Evolutionary conservation across 495 filamentous ascomycete species (phyloP), one percentile per base, ranked within the genome.

Genomic region (Beverwykella pulmonaria): DNA sequence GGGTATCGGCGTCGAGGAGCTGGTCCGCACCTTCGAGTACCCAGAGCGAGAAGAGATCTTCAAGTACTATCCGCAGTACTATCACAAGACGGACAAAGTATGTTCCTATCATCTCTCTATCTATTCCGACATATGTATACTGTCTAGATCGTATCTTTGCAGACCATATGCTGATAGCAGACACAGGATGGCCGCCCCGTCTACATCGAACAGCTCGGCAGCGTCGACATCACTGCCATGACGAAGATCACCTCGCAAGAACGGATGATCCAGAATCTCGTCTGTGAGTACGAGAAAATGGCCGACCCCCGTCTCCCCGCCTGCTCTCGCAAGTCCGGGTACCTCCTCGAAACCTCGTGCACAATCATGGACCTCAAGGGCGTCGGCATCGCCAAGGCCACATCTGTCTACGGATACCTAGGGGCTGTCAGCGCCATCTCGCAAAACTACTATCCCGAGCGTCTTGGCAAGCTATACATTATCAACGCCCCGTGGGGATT

Each of bases 401-500:
- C 83, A 67, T 89, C 89, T 53, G 92, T 97, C 23, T 85, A 90
- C 76, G 74, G 82, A 65, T 87, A 95, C 77, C 75, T 96, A 77
- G 76, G 87, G 71, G 78, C 89, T 71, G 81, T 87, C 67, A 83
- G 88, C 47, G 79, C 79, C 65, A 83, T 97, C 78, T 87, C 88
- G 68, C 82, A 96, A 77, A 96, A 97, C 85, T 97, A 98, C 87
- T 98, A 98, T 82, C 94, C 94, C 20, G 94, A 98, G 81, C 89
- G 91, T 58, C 81, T 97, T 23, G 88, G 88, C 53, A 90, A 90
- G 73, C 81, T 98, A 65, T 98, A 96, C 81, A 79, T 98, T 60
- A 97, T 98, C 86, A 98, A 98, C 81, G 91, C 93, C 19, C 93
- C 92, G 30, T 97, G 92, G 92, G 92, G 92, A 26, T 97, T 96